Conservation (phyloP, 2,329 filamentous ascomycete genomes). For the Boeremia exigua region DNA sequence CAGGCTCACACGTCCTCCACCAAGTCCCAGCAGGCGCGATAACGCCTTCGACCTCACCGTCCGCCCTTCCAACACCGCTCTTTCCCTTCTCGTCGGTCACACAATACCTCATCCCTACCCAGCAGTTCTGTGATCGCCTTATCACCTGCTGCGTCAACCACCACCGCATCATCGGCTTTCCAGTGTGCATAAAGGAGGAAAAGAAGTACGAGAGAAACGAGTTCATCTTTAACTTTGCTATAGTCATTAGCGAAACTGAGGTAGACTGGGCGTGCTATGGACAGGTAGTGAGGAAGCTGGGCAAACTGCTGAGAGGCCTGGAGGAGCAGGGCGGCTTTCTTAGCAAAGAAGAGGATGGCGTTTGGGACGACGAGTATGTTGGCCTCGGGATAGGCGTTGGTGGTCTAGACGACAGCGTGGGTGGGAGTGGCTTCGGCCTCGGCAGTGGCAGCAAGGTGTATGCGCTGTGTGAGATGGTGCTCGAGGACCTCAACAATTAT, state of each 20-base stretch:
- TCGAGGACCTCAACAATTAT: slow-evolving; percentile 96
- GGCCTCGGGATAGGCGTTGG: slow-evolving; percentile 11
- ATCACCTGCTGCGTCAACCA: slow-evolving; percentile 78
- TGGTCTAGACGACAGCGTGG: slow-evolving; percentile 12
- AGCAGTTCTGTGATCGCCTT: slow-evolving; percentile 92
- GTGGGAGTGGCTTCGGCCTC: slow-evolving; percentile 30
- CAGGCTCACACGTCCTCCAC: slow-evolving; percentile 68
- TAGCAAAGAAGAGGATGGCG: slow-evolving; percentile 61
- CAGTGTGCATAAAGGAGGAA: slow-evolving; percentile 78
- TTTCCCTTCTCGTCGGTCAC: slow-evolving; percentile 87
- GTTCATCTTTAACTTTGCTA: slow-evolving; percentile 97
- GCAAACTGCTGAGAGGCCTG: slow-evolving; percentile 83
- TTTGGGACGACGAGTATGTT: slow-evolving; percentile 39
- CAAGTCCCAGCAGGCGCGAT: slow-evolving; percentile 69
- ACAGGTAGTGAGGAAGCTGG: slow-evolving; percentile 83
- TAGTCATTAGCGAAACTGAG: slow-evolving; percentile 73
- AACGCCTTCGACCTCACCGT: slow-evolving; percentile 46
- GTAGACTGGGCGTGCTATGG: slow-evolving; percentile 79
- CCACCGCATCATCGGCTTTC: slow-evolving; percentile 83
- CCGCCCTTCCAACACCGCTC: slow-evolving; percentile 65
- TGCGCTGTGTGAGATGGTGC: slow-evolving; percentile 80
- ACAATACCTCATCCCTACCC: slow-evolving; percentile 91
- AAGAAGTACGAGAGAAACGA: slow-evolving; percentile 89
- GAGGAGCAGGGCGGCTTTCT: slow-evolving; percentile 91
- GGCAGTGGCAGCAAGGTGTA: slow-evolving; percentile 59